Evolutionary conservation across 1,284 basidiomycete genomes (phyloP).

Genomic region (Sanghuangporus weigelae): DNA sequence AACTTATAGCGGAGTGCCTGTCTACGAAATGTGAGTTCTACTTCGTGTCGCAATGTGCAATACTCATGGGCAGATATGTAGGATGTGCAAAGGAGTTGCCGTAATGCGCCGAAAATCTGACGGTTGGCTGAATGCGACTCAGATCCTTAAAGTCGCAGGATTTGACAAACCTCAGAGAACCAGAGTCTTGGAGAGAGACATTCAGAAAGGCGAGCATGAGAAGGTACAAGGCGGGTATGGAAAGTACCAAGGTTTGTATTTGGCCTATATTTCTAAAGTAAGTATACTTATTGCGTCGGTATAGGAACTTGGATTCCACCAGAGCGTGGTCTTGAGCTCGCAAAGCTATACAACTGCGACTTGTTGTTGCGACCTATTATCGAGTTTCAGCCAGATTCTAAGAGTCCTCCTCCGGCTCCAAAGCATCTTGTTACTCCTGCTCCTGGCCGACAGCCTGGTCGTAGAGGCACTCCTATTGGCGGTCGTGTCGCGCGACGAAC

Average conservation of each 20-base stretch:
- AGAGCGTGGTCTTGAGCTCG: slow-evolving; percentile 81
- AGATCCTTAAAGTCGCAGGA: slow-evolving; percentile 98
- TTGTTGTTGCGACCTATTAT: slow-evolving; percentile 88
- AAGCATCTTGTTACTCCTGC: slow-evolving; percentile 83
- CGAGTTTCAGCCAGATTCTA: slow-evolving; percentile 87
- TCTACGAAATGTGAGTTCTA: slow-evolving; percentile 71
- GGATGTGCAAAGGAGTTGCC: slow-evolving; percentile 93
- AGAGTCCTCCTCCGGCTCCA: slow-evolving; percentile 93
- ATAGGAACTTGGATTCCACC: slow-evolving; percentile 98
- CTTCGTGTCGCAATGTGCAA: slow-evolving; percentile 7
- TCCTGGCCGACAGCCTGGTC: slow-evolving; percentile 47
- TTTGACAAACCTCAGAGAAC: slow-evolving; percentile 99
- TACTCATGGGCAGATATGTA: slow-evolving; percentile 30
- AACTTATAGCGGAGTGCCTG: slow-evolving; percentile 84
- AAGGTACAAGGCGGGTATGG: slow-evolving; percentile 99
- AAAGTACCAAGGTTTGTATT: slow-evolving; percentile 89
- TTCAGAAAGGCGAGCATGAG: slow-evolving; percentile 98
- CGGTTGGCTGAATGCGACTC: slow-evolving; percentile 98
- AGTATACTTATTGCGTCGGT: neutral
- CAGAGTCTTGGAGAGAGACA: slow-evolving; percentile 93
- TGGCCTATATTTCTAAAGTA: neutral
- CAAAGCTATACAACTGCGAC: slow-evolving; percentile 93
- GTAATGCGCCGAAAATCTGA: slow-evolving; percentile 97
- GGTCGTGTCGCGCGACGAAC: slow-evolving; percentile 54
- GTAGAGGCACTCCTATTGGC: slow-evolving; percentile 35